A percentile compares a stretch with the other conserved stretches of the same genome.
phyloP scores from a whole-genome alignment of 768 basidiomycete species.

The Mycena metata region DNA sequence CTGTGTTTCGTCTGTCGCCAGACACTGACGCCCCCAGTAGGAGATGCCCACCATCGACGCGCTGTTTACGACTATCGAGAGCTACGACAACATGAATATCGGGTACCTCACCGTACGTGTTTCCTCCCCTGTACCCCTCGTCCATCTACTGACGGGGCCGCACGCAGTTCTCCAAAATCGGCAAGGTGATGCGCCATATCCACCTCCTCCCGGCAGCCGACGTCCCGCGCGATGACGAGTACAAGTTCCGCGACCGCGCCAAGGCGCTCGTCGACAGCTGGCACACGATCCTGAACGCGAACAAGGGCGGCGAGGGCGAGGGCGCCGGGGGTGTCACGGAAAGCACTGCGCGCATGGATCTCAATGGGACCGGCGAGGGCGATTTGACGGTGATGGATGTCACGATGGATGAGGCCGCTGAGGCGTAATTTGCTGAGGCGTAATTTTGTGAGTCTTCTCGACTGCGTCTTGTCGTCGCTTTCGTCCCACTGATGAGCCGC shows the following conservation, averaged over 20 bases:
- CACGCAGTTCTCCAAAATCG: slow-evolving; percentile 82
- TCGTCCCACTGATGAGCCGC: too few species aligned
- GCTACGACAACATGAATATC: slow-evolving; percentile 81
- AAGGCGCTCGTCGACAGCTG: slow-evolving; percentile 76
- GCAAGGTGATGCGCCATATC: slow-evolving; percentile 92
- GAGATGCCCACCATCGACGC: slow-evolving; percentile 65
- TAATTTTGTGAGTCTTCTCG: too few species aligned
- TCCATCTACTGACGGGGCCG: neutral
- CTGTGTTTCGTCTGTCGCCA: neutral
- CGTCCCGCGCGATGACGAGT: slow-evolving; percentile 74
- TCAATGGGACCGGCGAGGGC: slow-evolving; percentile 19
- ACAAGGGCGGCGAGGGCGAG: slow-evolving; percentile 31
- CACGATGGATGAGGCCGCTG: slow-evolving; percentile 22
- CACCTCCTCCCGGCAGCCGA: slow-evolving; percentile 63
- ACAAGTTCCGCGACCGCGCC: slow-evolving; percentile 80
- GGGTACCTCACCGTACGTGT: slow-evolving; percentile 69
- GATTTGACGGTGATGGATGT: slow-evolving; percentile 30
- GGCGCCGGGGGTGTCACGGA: slow-evolving; percentile 42
- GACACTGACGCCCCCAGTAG: neutral
- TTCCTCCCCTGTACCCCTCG: neutral
- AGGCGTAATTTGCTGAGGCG: too few species aligned
- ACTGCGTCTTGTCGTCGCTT: too few species aligned
- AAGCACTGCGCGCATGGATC: slow-evolving; percentile 33
- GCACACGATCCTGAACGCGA: slow-evolving; percentile 65
- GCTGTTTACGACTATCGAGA: slow-evolving; percentile 82